Base-by-base conservation (phyloP, 23 red algal species). In the Gracilaria gracilis region DNA sequence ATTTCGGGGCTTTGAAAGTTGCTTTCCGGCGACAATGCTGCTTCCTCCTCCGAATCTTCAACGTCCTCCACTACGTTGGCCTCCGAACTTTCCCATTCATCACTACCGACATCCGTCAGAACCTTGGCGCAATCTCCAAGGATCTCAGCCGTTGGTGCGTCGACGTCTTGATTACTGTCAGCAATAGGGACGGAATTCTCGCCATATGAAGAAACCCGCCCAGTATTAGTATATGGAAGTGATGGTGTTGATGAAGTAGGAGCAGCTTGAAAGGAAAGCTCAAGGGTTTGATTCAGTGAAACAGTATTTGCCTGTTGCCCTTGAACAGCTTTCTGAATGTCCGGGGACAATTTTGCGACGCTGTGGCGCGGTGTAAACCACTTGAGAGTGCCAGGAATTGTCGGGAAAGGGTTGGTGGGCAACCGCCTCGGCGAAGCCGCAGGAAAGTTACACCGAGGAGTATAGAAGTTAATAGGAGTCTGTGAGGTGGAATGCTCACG, bases 1-100 rank as follows among this genome's bases (percentile, higher is more conserved):
- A 77, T 15, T 77, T 77, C 72, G 14, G 72, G 72, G 72, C 72
- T 77, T 35, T 77, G 72, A 25, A 77, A 77, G 23, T 77, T 33
- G 72, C 72, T 77, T 69, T 15, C 64, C 1, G 64, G 64, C 2
- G 64, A 69, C 37, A 32, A 69, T 31, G 32, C 7, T 32, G 59
- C 64, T 17, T 69, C 64, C 37, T 69, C 33, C 32, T 69, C 64
- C 31, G 64, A 69, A 0, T 37, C 64, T 20, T 13, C 4, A 38
- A 69, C 31, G 3, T 69, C 32, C 4, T 69, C 64, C 4, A 69
- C 28, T 32, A 36, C 9, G 32, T 36, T 37, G 64, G 31, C 31
- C 36, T 69, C 64, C 31, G 32, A 69, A 69, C 32, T 69, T 7
- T 20, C 64, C 16, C 64, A 28, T 34, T 36, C 64, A 20, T 62